Percentiles rank a stretch among this genome's conserved stretches.
Evolutionary conservation across 106 monocot species (phyloP).

Genomic region (Cymbidium sinense): DNA sequence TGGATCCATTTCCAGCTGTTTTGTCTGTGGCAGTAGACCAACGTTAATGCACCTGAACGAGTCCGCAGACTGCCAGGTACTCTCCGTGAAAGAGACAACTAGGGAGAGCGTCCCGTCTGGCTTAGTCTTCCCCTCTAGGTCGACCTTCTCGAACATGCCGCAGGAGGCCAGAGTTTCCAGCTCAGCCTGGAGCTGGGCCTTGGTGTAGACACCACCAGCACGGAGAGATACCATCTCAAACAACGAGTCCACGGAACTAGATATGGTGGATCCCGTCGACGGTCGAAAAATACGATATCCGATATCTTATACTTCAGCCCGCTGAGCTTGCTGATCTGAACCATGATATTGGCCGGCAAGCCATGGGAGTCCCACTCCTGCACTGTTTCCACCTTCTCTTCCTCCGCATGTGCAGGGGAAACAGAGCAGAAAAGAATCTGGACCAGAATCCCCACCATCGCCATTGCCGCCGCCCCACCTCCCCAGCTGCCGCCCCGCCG

Average conservation of each 20-base stretch:
- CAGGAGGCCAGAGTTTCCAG: slow-evolving; percentile 82
- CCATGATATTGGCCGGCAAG: slow-evolving; percentile 68
- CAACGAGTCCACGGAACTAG: slow-evolving; percentile 77
- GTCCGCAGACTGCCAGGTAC: slow-evolving; percentile 92
- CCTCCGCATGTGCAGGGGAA: slow-evolving; percentile 46
- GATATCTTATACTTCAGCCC: slow-evolving; percentile 91
- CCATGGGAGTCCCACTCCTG: slow-evolving; percentile 86
- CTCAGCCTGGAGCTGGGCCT: slow-evolving; percentile 79
- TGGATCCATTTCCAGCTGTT: slow-evolving; percentile 71
- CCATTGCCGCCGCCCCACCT: slow-evolving; percentile 35
- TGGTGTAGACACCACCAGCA: slow-evolving; percentile 79
- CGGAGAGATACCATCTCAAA: slow-evolving; percentile 97
- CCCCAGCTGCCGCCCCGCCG: slow-evolving; percentile 35
- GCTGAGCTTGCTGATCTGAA: slow-evolving; percentile 74
- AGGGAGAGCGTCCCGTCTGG: slow-evolving; percentile 73
- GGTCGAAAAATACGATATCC: slow-evolving; percentile 82
- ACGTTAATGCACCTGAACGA: slow-evolving; percentile 89
- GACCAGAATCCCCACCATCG: slow-evolving; percentile 78
- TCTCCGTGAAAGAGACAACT: slow-evolving; percentile 74
- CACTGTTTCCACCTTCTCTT: slow-evolving; percentile 18
- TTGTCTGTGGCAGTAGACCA: slow-evolving; percentile 73
- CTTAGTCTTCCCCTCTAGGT: slow-evolving; percentile 81
- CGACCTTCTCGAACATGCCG: slow-evolving; percentile 98
- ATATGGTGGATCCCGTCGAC: slow-evolving; percentile 26
- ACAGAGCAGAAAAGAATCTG: slow-evolving; percentile 29